Conservation (phyloP, 2,329 filamentous ascomycete genomes). For the Diaporthe citrichinensis region DNA sequence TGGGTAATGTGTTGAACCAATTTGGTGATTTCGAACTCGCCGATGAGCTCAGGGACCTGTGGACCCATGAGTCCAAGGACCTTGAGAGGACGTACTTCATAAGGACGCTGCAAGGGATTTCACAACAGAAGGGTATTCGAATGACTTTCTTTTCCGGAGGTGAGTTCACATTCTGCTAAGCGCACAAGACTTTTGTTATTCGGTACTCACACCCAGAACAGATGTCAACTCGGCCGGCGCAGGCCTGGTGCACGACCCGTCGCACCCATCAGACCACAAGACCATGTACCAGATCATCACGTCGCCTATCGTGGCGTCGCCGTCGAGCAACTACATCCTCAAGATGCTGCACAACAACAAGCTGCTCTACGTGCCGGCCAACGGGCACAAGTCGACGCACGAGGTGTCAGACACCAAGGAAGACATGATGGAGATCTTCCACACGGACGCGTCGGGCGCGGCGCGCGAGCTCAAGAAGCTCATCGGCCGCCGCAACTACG, state of each 20-base stretch:
- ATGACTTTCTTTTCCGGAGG: constrained; percentile 97
- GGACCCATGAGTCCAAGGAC: constrained; percentile 98
- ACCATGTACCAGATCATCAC: constrained; percentile 99
- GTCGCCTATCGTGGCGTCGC: constrained; percentile 91
- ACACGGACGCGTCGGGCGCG: constrained; percentile 89
- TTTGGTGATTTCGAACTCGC: constrained; percentile 96
- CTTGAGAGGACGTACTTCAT: constrained; percentile 97
- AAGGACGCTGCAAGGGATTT: constrained; percentile 93
- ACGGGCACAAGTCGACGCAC: constrained; percentile 83
- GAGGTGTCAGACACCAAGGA: constrained; percentile 93
- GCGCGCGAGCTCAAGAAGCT: constrained; percentile 88
- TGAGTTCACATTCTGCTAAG: constrained; percentile 54
- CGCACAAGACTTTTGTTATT: neutral
- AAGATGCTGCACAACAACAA: constrained; percentile 97
- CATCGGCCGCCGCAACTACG: constrained; percentile 94
- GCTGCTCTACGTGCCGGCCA: constrained; percentile 89
- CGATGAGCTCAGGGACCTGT: constrained; percentile 95
- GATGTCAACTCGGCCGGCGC: constrained; percentile 93
- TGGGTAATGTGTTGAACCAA: constrained; percentile 95
- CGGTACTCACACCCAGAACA: constrained; percentile 50
- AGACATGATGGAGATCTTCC: constrained; percentile 99
- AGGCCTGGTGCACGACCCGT: constrained; percentile 93
- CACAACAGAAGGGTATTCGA: constrained; percentile 93
- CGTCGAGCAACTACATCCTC: constrained; percentile 86
- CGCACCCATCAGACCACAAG: constrained; percentile 93